These are phyloP conservation scores for Populus euphratica DNA, from an alignment of 345 rosid genomes.

Conservation along the genomic window DNA sequence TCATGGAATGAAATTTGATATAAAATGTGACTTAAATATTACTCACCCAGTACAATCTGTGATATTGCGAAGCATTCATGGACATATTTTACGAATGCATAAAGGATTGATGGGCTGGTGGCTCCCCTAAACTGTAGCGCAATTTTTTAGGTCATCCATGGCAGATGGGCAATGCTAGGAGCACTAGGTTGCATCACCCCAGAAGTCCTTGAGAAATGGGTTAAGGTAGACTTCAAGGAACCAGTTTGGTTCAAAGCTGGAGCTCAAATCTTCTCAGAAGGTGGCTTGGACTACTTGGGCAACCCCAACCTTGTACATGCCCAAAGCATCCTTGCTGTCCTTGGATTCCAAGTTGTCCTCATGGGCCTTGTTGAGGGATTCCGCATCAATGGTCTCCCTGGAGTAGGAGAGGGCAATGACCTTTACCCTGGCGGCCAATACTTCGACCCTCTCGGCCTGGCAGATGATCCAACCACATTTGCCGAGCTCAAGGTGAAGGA, in stretches of 20 bases:
- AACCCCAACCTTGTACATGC: conserved; percentile 98
- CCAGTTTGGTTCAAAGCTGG: conserved; percentile 99
- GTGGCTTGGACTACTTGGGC: conserved; percentile 95
- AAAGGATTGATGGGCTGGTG: no score
- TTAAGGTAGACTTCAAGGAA: conserved; percentile 81
- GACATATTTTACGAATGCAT: not conserved
- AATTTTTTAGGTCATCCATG: conserved; percentile 66
- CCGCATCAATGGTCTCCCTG: conserved; percentile 88
- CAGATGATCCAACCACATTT: conserved; percentile 75
- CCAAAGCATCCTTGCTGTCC: conserved; percentile 92
- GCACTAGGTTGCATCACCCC: conserved; percentile 96
- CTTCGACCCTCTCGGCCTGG: conserved; percentile 87
- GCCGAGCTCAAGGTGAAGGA: conserved; percentile 98
- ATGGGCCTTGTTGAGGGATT: conserved; percentile 95
- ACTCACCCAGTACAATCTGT: not conserved
- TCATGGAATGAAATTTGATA: not conserved
- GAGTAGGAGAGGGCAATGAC: conserved; percentile 91
- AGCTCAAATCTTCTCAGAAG: conserved; percentile 94
- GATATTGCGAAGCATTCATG: not conserved
- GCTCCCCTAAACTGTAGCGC: not conserved
- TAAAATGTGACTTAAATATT: not conserved
- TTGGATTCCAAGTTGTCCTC: conserved; percentile 78
- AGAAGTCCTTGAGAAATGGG: conserved; percentile 81
- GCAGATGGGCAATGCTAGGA: conserved; percentile 97
- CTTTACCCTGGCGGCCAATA: conserved; percentile 90